Evolutionary conservation across 1,284 basidiomycete genomes (phyloP), one percentile per base, ranked within the genome.

Genomic region (Irpex lacteus): DNA sequence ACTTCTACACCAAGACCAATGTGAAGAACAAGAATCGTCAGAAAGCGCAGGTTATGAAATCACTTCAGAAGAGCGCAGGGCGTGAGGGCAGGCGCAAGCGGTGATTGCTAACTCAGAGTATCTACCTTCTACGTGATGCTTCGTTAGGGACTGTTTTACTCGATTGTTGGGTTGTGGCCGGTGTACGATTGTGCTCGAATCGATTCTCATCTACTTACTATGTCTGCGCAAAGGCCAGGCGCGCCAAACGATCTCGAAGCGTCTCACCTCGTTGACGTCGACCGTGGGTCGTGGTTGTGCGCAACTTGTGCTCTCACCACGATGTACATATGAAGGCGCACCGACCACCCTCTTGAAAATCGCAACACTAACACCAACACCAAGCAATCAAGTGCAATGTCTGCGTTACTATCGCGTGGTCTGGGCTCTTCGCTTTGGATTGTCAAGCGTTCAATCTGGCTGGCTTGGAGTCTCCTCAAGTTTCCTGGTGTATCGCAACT

Each of bases 1-100:
- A 98, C 80, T 99, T 96, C 82, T 98, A 95, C 80, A 88, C 90
- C 5, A 83, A 75, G 57, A 85, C 91, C 1, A 96, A 96, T 71
- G 94, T 96, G 72, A 96, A 96, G 81, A 96, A 95, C 79, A 93
- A 91, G 75, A 95, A 86, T 67, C 85, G 90, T 47, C 76, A 78
- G 59, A 90, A 89, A 70, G 81, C 84, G 15, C 81, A 83, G 18
- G 69, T 89, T 59, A 77, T 89, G 76, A 85, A 71, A 67, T 68
- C 72, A 54, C 62, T 75, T 36, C 72, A 70, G 52, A 71, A 70
- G 56, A 67, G 69, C 21, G 64, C 60, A 18, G 40, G 40, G 40
- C 40, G 40, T 44, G 63, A 50, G 18, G 60, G 65, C 37, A 69
- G 68, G 50, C 62, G 68, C 19, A 68, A 61, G 15, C 60, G 60